phyloP scores from a whole-genome alignment of 1,284 basidiomycete genomes.

The Apiotrichum sp. region DNA sequence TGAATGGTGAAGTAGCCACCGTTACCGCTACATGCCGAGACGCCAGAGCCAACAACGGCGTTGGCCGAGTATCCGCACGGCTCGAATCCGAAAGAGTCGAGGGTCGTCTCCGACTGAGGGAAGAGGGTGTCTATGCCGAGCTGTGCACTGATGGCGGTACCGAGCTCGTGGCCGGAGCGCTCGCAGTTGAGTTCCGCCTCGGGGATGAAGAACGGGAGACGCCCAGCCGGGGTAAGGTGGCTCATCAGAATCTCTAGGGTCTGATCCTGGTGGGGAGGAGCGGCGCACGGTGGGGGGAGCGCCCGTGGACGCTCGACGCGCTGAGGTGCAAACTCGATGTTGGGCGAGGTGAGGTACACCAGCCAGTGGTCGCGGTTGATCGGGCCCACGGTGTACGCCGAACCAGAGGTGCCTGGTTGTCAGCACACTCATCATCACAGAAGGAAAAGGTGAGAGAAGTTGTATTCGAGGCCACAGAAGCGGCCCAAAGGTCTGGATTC shows the following conservation, averaged over 20 bases:
- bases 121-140: slow-evolving; percentile 84
- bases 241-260: slow-evolving; percentile 99
- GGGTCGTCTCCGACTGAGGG: slow-evolving; percentile 65
- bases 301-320: slow-evolving; percentile 7
- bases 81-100: slow-evolving; percentile 90
- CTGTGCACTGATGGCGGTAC: slow-evolving; percentile 60
- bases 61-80: slow-evolving; percentile 98
- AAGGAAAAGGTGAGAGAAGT: no score
- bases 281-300: slow-evolving; percentile 5
- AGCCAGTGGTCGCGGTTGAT: slow-evolving; percentile 99
- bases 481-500: no score
- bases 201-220: slow-evolving; percentile 71
- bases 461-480: no score
- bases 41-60: slow-evolving; percentile 63
- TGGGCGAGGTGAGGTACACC: slow-evolving; percentile 76
- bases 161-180: slow-evolving; percentile 56
- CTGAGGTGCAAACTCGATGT: slow-evolving; percentile 14
- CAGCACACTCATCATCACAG: neutral
- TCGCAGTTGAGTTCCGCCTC: slow-evolving; percentile 9
- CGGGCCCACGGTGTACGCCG: slow-evolving; percentile 95
- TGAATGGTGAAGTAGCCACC: slow-evolving; percentile 98
- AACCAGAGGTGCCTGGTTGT: slow-evolving; percentile 55
- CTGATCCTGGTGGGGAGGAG: slow-evolving; percentile 58
- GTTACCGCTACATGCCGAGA: slow-evolving; percentile 29
- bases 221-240: slow-evolving; percentile 68